Evolutionary conservation across 139 green algal genomes (phyloP).

Genomic region (Auxenochlorella pyrenoidosa): DNA sequence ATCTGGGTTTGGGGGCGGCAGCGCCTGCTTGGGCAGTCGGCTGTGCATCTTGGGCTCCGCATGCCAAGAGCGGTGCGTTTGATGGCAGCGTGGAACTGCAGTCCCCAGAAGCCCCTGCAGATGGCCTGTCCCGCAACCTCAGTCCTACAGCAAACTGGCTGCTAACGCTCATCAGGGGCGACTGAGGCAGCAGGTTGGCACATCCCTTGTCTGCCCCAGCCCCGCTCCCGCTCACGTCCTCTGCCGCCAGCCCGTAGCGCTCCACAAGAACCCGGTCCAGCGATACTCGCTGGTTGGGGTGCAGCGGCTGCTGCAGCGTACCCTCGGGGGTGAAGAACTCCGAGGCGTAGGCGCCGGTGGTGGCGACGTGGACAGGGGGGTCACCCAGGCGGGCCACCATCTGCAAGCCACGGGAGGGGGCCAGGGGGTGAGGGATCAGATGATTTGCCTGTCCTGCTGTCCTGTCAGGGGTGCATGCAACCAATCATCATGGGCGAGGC

Average conservation of each 20-base stretch:
- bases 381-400: constrained; percentile 95
- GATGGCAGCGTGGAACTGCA: no score
- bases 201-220: no score
- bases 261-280: constrained; percentile 91
- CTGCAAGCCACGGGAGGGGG: constrained; percentile 45
- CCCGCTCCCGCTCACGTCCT: constrained; percentile 73
- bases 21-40: no score
- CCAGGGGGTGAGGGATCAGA: no score
- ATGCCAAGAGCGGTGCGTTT: no score
- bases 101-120: not conserved
- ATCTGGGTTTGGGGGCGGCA: no score
- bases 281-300: constrained; percentile 77
- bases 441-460: not conserved
- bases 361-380: constrained; percentile 81
- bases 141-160: no score
- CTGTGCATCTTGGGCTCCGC: no score
- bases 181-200: no score
- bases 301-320: constrained; percentile 92
- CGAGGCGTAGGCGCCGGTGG: constrained; percentile 76
- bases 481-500: not conserved
- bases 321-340: constrained; percentile 94
- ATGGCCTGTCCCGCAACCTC: no score
- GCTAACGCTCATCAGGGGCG: no score
- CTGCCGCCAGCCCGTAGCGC: constrained; percentile 88
- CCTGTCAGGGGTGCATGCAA: not conserved